These are phyloP conservation scores for Eucalyptus erythrocorys DNA, from an alignment of 345 rosid species.

Conservation along the genomic window DNA sequence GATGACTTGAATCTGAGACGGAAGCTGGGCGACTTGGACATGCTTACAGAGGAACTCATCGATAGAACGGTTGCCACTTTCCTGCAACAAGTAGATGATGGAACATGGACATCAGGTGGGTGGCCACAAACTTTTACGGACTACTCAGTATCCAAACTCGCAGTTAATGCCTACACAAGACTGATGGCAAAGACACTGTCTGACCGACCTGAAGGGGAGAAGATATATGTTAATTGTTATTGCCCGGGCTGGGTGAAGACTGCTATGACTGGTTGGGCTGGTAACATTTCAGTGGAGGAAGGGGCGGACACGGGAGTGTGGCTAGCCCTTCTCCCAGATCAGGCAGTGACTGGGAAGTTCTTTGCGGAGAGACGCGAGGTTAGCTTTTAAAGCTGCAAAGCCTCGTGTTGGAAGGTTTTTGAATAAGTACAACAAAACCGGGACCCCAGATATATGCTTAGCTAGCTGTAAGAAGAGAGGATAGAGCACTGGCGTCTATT, in stretches of 20 bases:
- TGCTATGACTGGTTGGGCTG: slow-evolving; percentile 95
- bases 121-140: slow-evolving; percentile 86
- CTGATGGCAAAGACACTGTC: slow-evolving; percentile 46
- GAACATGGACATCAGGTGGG: slow-evolving; percentile 70
- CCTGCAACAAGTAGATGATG: slow-evolving; percentile 67
- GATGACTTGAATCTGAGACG: slow-evolving; percentile 45
- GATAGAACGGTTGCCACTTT: slow-evolving; percentile 50
- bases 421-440: neutral
- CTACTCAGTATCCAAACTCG: slow-evolving; percentile 85
- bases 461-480: neutral
- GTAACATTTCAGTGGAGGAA: slow-evolving; percentile 62
- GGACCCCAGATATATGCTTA: neutral
- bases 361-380: slow-evolving; percentile 93
- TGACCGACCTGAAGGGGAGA: slow-evolving; percentile 61
- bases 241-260: slow-evolving; percentile 99
- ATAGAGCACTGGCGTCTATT: neutral
- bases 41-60: slow-evolving; percentile 53
- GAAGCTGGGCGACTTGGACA: slow-evolving; percentile 37
- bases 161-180: slow-evolving; percentile 70
- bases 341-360: slow-evolving; percentile 65
- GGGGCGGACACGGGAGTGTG: slow-evolving; percentile 96
- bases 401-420: neutral
- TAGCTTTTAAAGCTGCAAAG: slow-evolving; percentile 25
- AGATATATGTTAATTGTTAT: slow-evolving; percentile 72
- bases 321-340: slow-evolving; percentile 82